phyloP scores from a whole-genome alignment of 2,329 filamentous ascomycete genomes.

The Hypoxylon sp. region DNA sequence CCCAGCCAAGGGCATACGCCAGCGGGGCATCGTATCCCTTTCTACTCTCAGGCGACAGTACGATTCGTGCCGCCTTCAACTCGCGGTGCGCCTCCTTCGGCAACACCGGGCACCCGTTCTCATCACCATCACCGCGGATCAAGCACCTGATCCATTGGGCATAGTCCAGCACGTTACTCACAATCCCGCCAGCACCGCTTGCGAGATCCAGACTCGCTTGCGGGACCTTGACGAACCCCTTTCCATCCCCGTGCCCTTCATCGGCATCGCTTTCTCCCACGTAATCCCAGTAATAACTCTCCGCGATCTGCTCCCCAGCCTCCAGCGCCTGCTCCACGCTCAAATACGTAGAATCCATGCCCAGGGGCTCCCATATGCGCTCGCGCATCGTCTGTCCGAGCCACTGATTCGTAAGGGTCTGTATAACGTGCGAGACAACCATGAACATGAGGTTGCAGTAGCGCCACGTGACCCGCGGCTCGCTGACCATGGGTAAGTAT shows the following conservation, averaged over 20 bases:
- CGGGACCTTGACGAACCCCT: conserved; percentile 49
- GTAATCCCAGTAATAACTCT: conserved; percentile 60
- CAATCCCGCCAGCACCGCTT: conserved; percentile 60
- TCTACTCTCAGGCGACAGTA: conserved; percentile 37
- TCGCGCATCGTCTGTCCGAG: conserved; percentile 59
- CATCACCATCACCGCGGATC: conserved; percentile 54
- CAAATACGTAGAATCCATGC: conserved; percentile 61
- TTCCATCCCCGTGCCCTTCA: conserved; percentile 2
- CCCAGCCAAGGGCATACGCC: conserved; percentile 61
- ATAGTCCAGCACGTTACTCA: conserved; percentile 67
- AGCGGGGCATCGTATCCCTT: conserved; percentile 53
- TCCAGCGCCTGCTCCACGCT: conserved; percentile 53
- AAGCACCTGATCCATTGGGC: conserved; percentile 66
- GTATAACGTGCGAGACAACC: conserved; percentile 62
- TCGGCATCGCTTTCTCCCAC: conserved; percentile 2
- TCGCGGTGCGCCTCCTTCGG: conserved; percentile 53
- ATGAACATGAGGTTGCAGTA: conserved; percentile 70
- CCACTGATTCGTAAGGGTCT: conserved; percentile 58
- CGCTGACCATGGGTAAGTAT: conserved; percentile 60
- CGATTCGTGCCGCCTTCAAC: conserved; percentile 55
- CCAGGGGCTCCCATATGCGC: conserved; percentile 61
- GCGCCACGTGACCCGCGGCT: conserved; percentile 62
- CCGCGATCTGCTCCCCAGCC: conserved; percentile 56
- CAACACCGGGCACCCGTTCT: conserved; percentile 52
- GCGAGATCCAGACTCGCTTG: conserved; percentile 51